A percentile compares a stretch with the other conserved stretches of the same genome.
phyloP scores from a whole-genome alignment of 768 basidiomycete species.

The Leccinum uliginosum region DNA sequence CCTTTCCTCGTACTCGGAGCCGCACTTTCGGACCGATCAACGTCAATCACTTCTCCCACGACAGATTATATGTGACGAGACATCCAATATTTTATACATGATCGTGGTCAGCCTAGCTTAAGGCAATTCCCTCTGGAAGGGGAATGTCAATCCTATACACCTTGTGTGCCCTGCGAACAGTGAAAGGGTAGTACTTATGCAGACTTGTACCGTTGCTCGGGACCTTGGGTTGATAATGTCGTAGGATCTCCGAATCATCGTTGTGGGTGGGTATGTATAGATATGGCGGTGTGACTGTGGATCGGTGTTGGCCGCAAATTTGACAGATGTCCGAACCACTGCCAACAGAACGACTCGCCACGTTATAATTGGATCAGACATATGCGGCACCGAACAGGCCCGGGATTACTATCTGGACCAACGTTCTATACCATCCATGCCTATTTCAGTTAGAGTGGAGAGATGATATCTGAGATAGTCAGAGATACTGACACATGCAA shows the following conservation, averaged over 20 bases:
- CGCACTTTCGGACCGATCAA: conserved; percentile 9
- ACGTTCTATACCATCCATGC: neutral
- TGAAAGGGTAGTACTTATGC: neutral
- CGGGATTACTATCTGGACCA: neutral
- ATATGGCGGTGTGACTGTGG: neutral
- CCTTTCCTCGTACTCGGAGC: neutral
- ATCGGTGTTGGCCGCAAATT: neutral
- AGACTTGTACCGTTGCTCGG: neutral
- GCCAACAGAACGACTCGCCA: too few species aligned
- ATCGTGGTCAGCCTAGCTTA: neutral
- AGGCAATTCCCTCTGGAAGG: neutral
- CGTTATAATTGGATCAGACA: neutral
- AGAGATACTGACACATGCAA: neutral
- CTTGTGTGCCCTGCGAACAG: conserved; percentile 2
- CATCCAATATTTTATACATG: conserved; percentile 2
- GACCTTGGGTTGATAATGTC: neutral
- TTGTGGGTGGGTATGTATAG: neutral
- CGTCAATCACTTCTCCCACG: conserved; percentile 7
- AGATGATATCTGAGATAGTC: neutral
- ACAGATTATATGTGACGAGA: conserved; percentile 8
- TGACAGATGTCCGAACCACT: too few species aligned
- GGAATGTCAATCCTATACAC: neutral
- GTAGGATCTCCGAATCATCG: neutral
- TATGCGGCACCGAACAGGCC: neutral
- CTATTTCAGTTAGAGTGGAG: neutral